These are phyloP conservation scores for Chrysoporthe austroafricana DNA, from an alignment of 2,329 filamentous ascomycete species.

Conservation along the genomic window DNA sequence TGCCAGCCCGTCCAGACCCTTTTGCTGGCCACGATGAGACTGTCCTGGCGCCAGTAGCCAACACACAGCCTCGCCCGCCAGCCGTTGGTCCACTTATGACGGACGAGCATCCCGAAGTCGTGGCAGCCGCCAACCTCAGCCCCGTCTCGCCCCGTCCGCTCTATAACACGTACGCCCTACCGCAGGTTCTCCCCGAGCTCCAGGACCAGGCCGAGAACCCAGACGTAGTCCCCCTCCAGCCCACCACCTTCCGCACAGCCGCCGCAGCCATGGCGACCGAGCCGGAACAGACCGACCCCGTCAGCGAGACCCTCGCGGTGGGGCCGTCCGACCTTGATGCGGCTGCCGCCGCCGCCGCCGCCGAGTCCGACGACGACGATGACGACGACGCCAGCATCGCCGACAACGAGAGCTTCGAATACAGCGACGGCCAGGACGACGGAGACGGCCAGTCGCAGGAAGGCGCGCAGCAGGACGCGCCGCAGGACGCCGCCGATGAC, in stretches of 20 bases:
- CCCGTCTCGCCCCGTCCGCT: constrained; percentile 54
- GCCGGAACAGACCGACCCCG: constrained; percentile 30
- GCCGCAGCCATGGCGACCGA: constrained; percentile 35
- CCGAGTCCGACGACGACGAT: constrained; percentile 41
- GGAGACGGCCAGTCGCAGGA: constrained; percentile 37
- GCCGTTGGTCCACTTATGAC: constrained; percentile 45
- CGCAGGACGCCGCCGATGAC: constrained; percentile 46
- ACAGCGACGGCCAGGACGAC: constrained; percentile 44
- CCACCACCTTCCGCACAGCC: constrained; percentile 40
- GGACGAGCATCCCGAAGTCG: constrained; percentile 47
- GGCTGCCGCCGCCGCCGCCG: constrained; percentile 31
- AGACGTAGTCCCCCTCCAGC: constrained; percentile 39
- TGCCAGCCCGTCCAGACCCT: background rate
- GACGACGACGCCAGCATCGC: constrained; percentile 47
- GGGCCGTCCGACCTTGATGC: constrained; percentile 19
- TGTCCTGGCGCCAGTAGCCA: constrained; percentile 8
- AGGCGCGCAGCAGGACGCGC: constrained; percentile 34
- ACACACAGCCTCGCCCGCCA: background rate
- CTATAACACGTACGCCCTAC: constrained; percentile 47
- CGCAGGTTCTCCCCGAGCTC: constrained; percentile 51
- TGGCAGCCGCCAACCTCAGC: constrained; percentile 57
- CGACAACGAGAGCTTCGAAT: constrained; percentile 54
- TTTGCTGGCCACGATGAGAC: background rate
- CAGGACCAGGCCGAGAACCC: constrained; percentile 57
- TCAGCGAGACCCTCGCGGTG: constrained; percentile 37